phyloP scores from a whole-genome alignment of 345 rosid species.

The Citrus mangshanensis region DNA sequence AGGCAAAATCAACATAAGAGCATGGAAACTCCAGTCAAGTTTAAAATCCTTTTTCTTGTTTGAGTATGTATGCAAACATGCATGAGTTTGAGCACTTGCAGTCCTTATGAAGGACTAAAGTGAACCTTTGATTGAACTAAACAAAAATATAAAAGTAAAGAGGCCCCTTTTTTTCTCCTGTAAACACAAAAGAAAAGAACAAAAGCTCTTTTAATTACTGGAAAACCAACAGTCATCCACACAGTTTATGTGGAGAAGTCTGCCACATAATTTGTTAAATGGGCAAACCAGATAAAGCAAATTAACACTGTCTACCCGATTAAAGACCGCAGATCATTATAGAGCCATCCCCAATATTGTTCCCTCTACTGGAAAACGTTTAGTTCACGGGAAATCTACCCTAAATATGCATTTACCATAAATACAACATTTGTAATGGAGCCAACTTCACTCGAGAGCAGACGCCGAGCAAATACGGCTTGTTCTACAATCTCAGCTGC shows the following conservation, averaged over 20 bases:
- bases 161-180: too few relatives aligned
- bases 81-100: neutral
- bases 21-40: neutral
- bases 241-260: neutral
- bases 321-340: neutral
- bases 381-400: neutral
- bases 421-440: conserved; percentile 83
- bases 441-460: conserved; percentile 61
- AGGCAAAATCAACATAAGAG: neutral
- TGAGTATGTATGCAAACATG: neutral
- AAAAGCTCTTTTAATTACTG: neutral
- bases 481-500: conserved; percentile 90
- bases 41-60: neutral
- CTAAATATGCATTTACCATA: conserved; percentile 55
- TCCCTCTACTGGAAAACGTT: neutral
- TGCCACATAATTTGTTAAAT: neutral
- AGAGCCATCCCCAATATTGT: neutral
- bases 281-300: neutral
- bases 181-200: neutral
- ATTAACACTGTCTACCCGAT: neutral
- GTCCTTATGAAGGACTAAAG: neutral
- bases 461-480: conserved; percentile 69
- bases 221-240: neutral
- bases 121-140: neutral
- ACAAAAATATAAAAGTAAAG: neutral